Base-by-base conservation (phyloP, 2,329 filamentous ascomycete species). In the Diaporthe australafricana region DNA sequence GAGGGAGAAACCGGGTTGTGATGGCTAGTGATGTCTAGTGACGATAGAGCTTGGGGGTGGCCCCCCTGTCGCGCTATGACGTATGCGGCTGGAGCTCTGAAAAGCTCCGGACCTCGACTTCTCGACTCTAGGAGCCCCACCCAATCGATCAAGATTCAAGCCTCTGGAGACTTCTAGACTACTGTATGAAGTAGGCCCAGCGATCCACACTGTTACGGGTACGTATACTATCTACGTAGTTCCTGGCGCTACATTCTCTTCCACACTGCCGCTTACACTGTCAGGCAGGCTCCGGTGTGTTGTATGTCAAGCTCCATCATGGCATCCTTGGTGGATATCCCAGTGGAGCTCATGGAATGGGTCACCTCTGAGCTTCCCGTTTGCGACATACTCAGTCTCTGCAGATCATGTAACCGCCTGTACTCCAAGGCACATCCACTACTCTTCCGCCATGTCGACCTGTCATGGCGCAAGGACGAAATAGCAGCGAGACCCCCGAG, bases 1-100 rank as follows among this genome's bases (percentile, higher is more conserved):
- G 60, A 65, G 60, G 74, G 52, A 67, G 74, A 77, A 77, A 75
- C 73, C 67, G 73, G 74, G 70, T 65, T 65, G 45, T 35, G 30
- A 65, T 48, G 42, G 57, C 57, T 22, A 48, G 42, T 48, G 40
- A 2, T 48, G 68, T 70, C 27, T 45, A 68, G 76, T 77, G 76
- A 76, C 74, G 69, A 71, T 52, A 38, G 40, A 57, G 52, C 60
- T 57, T 62, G 30, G 42, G 62, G 50, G 42, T 30, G 25, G 25
- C 38, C 71, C 71, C 76, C 76, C 68, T 70, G 76, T 57, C 50
- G 22, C 5, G 53, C 55, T 73, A 77, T 79, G 78, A 79, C 78
- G 78, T 79, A 76, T 72, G 73, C 73, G 75, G 76, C 74, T 75
- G 74, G 74, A 55, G 22, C 38, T 63, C 50, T n/a, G 63, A 11